These are phyloP conservation scores for Chlamydomonas incerta DNA, from an alignment of 139 green algal species.

Conservation along the genomic window DNA sequence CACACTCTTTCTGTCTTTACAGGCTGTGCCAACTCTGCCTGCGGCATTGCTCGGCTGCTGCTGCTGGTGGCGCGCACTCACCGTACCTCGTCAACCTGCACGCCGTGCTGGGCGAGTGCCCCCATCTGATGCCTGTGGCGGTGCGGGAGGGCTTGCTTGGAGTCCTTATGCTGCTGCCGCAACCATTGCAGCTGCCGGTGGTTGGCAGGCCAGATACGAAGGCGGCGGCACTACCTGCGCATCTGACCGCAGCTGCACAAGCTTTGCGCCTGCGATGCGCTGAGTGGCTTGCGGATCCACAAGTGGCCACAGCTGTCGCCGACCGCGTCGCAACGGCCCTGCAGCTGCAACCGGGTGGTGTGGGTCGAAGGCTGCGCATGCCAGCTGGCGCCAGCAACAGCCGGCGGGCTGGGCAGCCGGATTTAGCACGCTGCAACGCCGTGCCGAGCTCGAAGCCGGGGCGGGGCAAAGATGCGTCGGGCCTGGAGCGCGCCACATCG, in stretches of 20 bases:
- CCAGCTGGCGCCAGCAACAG: background rate
- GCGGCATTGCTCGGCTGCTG: no score
- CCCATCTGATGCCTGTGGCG: slow-evolving; percentile 3
- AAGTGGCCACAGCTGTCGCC: background rate
- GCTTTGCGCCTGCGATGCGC: background rate
- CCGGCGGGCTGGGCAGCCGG: background rate
- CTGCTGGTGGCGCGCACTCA: background rate
- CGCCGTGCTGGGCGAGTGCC: background rate
- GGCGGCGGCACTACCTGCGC: background rate
- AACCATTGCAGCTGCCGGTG: background rate
- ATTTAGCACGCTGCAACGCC: background rate
- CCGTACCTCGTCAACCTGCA: slow-evolving; percentile 11
- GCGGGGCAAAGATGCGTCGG: background rate
- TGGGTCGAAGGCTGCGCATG: background rate
- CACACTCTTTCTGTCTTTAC: background rate
- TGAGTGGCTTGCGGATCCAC: slow-evolving; percentile 6
- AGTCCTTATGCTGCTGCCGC: slow-evolving; percentile 11
- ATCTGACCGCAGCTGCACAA: background rate
- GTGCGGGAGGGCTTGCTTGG: background rate
- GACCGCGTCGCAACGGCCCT: background rate
- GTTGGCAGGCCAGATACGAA: background rate
- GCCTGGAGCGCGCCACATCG: background rate
- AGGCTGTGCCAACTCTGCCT: background rate
- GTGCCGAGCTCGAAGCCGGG: background rate
- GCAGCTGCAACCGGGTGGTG: background rate